A percentile compares a stretch with the other conserved stretches of the same genome.
Conservation (phyloP, 805 yeast species). For the Maudiozyma bulderi region DNA sequence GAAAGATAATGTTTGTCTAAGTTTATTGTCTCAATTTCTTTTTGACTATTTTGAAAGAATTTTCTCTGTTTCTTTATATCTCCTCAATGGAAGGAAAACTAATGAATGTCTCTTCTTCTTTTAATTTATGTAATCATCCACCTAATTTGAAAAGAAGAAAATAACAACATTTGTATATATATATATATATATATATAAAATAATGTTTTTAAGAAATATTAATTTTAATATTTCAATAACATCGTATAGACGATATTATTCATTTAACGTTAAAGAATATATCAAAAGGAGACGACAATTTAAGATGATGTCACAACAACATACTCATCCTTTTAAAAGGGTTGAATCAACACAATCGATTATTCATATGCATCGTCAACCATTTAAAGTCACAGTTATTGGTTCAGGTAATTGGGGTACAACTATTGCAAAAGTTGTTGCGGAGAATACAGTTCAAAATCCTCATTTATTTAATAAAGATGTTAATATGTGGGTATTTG, state of each 20-base stretch:
- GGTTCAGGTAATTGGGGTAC: conserved; percentile 99
- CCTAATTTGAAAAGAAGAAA: too few species aligned
- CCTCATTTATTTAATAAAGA: conserved; percentile 59
- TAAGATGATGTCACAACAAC: not conserved
- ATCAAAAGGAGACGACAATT: not conserved
- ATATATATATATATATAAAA: too few species aligned
- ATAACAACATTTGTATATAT: too few species aligned
- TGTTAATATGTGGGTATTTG: conserved; percentile 96
- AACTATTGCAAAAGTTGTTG: conserved; percentile 89
- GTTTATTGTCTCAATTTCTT: not conserved
- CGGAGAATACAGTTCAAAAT: conserved; percentile 75
- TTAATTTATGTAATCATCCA: too few species aligned
- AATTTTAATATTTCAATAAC: too few species aligned
- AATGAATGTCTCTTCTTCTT: too few species aligned
- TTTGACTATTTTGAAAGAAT: not conserved
- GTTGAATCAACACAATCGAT: not conserved
- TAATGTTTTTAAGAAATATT: too few species aligned
- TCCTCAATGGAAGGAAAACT: too few species aligned
- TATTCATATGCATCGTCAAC: conserved; percentile 11
- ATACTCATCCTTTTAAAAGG: not conserved
- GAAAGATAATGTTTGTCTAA: not conserved
- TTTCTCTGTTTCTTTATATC: too few species aligned
- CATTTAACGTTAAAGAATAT: not conserved
- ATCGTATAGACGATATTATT: not conserved
- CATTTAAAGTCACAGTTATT: conserved; percentile 59